These are phyloP conservation scores for Ogataea hybrid DNA, from an alignment of 1,139 yeast genomes.

Conservation along the genomic window DNA sequence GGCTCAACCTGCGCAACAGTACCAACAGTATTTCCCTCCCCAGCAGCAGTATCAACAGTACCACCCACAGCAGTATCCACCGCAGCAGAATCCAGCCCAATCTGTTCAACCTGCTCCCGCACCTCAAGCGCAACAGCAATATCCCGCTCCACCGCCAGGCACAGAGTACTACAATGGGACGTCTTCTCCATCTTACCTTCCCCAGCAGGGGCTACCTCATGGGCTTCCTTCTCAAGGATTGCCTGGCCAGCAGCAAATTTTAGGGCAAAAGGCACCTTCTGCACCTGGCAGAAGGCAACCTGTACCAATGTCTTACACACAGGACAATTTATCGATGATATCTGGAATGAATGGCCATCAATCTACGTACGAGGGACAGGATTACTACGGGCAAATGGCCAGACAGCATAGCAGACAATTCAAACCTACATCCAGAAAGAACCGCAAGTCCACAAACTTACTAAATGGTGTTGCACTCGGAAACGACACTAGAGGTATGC, in stretches of 20 bases:
- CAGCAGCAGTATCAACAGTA: slow-evolving; percentile 12
- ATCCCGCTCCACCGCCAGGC: background rate
- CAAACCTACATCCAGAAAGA: slow-evolving; percentile 34
- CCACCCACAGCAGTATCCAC: slow-evolving; percentile 15
- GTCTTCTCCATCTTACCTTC: slow-evolving; percentile 28
- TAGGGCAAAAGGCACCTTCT: slow-evolving; percentile 18
- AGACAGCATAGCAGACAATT: slow-evolving; percentile 24
- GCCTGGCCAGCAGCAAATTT: slow-evolving; percentile 29
- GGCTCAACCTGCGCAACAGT: slow-evolving; percentile 8
- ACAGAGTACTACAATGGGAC: slow-evolving; percentile 19
- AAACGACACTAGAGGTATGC: slow-evolving; percentile 26
- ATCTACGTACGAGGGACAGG: slow-evolving; percentile 14
- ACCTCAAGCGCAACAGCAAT: slow-evolving; percentile 6
- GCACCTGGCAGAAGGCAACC: slow-evolving; percentile 26
- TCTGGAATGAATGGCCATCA: slow-evolving; percentile 20
- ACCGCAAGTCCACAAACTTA: slow-evolving; percentile 30
- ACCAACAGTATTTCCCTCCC: slow-evolving; percentile 4
- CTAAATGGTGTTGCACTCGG: slow-evolving; percentile 21
- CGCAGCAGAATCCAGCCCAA: too few species aligned
- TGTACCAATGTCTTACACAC: slow-evolving; percentile 21
- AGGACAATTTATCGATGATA: slow-evolving; percentile 24
- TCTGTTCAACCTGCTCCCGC: background rate
- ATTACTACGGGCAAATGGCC: slow-evolving; percentile 14
- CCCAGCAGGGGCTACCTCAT: slow-evolving; percentile 31
- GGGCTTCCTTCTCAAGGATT: slow-evolving; percentile 33